Conservation (phyloP, 331 rosid genomes). For the Arachis monticola region DNA sequence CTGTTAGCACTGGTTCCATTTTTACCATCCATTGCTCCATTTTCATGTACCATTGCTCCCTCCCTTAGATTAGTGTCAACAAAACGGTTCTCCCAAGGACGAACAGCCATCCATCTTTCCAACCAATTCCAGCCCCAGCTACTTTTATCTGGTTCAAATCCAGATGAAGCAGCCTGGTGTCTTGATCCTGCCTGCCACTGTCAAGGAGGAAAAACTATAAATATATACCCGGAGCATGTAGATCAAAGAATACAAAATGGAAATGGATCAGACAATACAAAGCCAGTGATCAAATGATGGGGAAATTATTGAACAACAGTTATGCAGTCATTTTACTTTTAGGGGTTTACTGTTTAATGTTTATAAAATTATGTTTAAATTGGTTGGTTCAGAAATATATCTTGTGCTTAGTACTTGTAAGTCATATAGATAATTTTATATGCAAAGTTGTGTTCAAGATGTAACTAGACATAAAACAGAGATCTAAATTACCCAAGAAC, state of each 20-base stretch:
- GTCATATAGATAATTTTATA: neutral
- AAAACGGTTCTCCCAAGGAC: conserved; percentile 96
- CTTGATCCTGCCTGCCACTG: conserved; percentile 99
- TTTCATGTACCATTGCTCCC: conserved; percentile 63
- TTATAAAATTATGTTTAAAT: conserved; percentile 2
- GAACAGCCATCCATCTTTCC: conserved; percentile 99
- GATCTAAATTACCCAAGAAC: neutral
- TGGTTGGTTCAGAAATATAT: neutral
- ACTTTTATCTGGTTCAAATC: conserved; percentile 93
- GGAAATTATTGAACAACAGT: conserved; percentile 18
- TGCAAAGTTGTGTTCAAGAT: neutral
- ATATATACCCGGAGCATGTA: conserved; percentile 8
- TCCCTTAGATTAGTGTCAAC: conserved; percentile 75
- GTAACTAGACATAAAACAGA: neutral
- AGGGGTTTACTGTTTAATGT: neutral
- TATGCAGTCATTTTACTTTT: conserved; percentile 1
- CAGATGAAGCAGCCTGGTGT: conserved; percentile 71
- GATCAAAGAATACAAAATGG: conserved; percentile 7
- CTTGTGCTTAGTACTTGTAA: neutral
- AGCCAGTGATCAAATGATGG: neutral
- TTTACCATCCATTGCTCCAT: conserved; percentile 61
- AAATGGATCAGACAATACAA: conserved; percentile 3
- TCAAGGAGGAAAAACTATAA: conserved; percentile 45
- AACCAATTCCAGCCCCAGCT: conserved; percentile 99
- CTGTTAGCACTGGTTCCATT: conserved; percentile 48